A percentile compares a stretch with the other conserved stretches of the same genome.
Conservation (phyloP, 495 filamentous ascomycete genomes). For the Aspergillus haitiensis region DNA sequence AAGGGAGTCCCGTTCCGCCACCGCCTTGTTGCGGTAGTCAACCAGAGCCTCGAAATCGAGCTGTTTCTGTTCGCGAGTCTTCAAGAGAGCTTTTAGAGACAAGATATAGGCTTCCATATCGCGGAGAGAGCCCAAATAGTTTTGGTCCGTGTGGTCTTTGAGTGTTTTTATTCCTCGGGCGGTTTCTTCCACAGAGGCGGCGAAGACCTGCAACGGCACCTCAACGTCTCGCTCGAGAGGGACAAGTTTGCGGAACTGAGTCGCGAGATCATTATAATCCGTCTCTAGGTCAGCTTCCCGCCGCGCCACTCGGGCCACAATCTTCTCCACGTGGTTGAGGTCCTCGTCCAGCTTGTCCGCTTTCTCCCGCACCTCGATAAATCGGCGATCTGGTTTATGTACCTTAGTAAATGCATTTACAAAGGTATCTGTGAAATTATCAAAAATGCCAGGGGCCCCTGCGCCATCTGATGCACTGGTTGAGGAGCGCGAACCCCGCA, state of each 20-base stretch:
- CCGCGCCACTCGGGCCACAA: conserved; percentile 82
- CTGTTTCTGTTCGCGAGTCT: conserved; percentile 94
- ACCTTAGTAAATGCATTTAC: conserved; percentile 97
- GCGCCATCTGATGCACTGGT: conserved; percentile 52
- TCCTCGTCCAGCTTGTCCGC: conserved; percentile 96
- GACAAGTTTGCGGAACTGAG: conserved; percentile 90
- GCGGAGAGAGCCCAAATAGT: conserved; percentile 84
- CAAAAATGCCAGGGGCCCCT: conserved; percentile 69
- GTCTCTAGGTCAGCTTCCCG: conserved; percentile 85
- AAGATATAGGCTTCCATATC: conserved; percentile 93
- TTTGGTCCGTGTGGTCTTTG: conserved; percentile 91
- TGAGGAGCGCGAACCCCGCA: conserved; percentile 63
- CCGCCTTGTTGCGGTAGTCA: conserved; percentile 89
- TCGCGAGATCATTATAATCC: conserved; percentile 85
- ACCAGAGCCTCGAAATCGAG: conserved; percentile 95
- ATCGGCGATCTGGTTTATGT: conserved; percentile 90
- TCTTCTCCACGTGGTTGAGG: conserved; percentile 87
- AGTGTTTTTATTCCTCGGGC: conserved; percentile 69
- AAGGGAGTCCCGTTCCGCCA: conserved; percentile 82
- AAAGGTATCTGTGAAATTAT: conserved; percentile 92
- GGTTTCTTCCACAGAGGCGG: conserved; percentile 80
- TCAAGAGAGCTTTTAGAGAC: conserved; percentile 81
- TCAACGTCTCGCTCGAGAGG: conserved; percentile 87
- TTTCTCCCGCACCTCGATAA: conserved; percentile 90
- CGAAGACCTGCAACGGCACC: conserved; percentile 75